Evolutionary conservation across 2,329 filamentous ascomycete genomes (phyloP), one percentile per base, ranked within the genome.

Genomic region (Fusarium decemcellulare): DNA sequence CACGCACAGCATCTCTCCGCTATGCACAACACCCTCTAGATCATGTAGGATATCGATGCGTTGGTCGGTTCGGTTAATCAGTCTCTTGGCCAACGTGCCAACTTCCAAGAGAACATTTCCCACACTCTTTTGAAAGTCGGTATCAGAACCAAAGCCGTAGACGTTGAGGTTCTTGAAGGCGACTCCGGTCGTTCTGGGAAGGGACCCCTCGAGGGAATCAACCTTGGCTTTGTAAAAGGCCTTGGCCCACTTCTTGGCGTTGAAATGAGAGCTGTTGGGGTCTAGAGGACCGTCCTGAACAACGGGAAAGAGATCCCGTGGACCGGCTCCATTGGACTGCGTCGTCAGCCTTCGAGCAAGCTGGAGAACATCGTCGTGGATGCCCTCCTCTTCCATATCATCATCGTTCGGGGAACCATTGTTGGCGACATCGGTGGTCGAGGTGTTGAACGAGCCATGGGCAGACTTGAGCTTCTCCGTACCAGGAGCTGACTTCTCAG

Each of bases 1-100:
- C 2, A 93, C 91, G 16, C 92, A 88, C 29, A 92, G 78, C 89
- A 93, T 91, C 82, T 93, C 91, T 37, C 91, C 91, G 61, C 85
- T 86, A 67, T 87, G 83, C 2, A 93, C 86, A 0, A 92, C 73
- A 6, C 91, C 91, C 68, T 92, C 90, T 61, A 91, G 86, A 67
- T 87, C 80, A 61, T 84, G 86, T 51, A 93, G 79, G 65, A 93
- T 93, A 70, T 93, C 88, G 65, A 91, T 87, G 59, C 86, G 84
- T 71, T 84, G 18, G 18, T 23, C 18, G 18, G 18, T 81, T 55
- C 84, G 83, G 70, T 86, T 71, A 40, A 73, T 29, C 8, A 72
- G 30, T 12, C 50, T 69, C 39, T 65, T 72, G 3, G 55, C 9
- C 42, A 70, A 56, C 0, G 62, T 65, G 2, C 70, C 72, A 1